Percentiles rank a stretch among this genome's conserved stretches.
These are phyloP conservation scores for Beauveria pseudobassiana DNA, from an alignment of 2,329 filamentous ascomycete species.

Conservation along the genomic window DNA sequence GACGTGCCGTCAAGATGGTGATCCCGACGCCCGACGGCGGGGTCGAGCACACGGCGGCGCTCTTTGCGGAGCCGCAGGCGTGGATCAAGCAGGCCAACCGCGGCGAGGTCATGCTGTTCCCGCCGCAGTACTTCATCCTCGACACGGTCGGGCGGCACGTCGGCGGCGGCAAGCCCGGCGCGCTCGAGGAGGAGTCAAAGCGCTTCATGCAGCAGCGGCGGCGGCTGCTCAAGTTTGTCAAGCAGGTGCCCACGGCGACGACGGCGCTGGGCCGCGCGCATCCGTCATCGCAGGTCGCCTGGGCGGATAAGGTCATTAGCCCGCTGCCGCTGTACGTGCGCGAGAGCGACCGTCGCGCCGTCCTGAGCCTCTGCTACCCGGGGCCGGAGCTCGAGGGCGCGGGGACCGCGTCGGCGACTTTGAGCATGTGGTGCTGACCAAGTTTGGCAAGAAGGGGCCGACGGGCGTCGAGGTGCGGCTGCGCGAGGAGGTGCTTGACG, in stretches of 20 bases:
- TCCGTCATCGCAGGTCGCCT: conserved; percentile 39
- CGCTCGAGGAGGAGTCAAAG: conserved; percentile 19
- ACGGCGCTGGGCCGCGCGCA: conserved; percentile 32
- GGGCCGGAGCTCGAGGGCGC: conserved; percentile 45
- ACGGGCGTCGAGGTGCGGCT: conserved; percentile 44
- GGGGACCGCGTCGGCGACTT: conserved; percentile 44
- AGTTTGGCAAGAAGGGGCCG: conserved; percentile 44
- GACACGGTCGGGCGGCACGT: conserved; percentile 50
- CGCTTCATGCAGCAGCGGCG: conserved; percentile 43
- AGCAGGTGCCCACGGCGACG: conserved; percentile 32
- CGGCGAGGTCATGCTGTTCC: conserved; percentile 75
- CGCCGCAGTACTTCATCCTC: conserved; percentile 77
- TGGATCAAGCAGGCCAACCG: conserved; percentile 61
- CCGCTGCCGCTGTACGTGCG: conserved; percentile 41
- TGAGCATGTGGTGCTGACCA: conserved; percentile 51
- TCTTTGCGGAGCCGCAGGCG: conserved; percentile 60
- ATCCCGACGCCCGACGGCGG: conserved; percentile 67
- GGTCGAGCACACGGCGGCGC: conserved; percentile 61
- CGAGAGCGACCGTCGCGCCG: conserved; percentile 36
- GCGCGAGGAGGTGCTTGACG: conserved; percentile 41
- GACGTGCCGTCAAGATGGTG: conserved; percentile 38
- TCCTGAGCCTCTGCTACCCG: conserved; percentile 51
- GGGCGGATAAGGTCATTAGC: conserved; percentile 55
- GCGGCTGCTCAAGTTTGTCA: conserved; percentile 46
- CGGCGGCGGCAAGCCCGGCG: conserved; percentile 21